Evolutionary conservation across 805 yeast species (phyloP).

Genomic region (Maudiozyma pseudohumilis): DNA sequence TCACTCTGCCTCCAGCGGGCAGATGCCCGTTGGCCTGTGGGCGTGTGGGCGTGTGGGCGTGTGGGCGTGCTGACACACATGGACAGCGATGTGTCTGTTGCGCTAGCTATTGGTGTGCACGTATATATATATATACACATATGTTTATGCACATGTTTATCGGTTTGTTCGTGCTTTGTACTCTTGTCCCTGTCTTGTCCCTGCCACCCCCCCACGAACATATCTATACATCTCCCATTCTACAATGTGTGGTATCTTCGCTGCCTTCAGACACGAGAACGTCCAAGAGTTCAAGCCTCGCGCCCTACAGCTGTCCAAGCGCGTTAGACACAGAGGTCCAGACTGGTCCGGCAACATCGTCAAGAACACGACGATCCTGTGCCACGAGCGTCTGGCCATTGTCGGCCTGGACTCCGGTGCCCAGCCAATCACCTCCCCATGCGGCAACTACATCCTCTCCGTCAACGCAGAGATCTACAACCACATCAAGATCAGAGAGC

Average conservation of each 20-base stretch:
- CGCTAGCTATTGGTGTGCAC: neutral
- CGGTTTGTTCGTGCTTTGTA: neutral
- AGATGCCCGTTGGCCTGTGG: too few species aligned
- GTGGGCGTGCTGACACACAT: too few species aligned
- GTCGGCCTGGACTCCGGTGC: conserved; percentile 98
- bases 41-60: too few species aligned
- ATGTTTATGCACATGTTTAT: neutral
- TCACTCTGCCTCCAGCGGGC: too few species aligned
- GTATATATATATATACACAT: neutral
- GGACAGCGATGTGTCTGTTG: neutral
- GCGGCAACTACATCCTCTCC: conserved; percentile 61
- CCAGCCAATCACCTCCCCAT: conserved; percentile 84
- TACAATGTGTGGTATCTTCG: conserved; percentile 94
- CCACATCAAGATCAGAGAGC: conserved; percentile 80
- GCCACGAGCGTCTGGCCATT: conserved; percentile 94
- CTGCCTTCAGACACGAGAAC: conserved; percentile 76
- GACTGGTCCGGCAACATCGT: conserved; percentile 93
- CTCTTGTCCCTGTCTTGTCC: too few species aligned
- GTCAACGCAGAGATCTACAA: conserved; percentile 98
- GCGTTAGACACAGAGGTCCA: conserved; percentile 98
- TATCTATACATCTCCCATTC: neutral
- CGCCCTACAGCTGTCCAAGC: conserved; percentile 83
- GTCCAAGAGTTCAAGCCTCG: conserved; percentile 72
- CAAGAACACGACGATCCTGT: conserved; percentile 70
- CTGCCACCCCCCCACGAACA: too few species aligned